Conservation (phyloP, 2,329 filamentous ascomycete genomes). For the Keithomyces neogunnii region DNA sequence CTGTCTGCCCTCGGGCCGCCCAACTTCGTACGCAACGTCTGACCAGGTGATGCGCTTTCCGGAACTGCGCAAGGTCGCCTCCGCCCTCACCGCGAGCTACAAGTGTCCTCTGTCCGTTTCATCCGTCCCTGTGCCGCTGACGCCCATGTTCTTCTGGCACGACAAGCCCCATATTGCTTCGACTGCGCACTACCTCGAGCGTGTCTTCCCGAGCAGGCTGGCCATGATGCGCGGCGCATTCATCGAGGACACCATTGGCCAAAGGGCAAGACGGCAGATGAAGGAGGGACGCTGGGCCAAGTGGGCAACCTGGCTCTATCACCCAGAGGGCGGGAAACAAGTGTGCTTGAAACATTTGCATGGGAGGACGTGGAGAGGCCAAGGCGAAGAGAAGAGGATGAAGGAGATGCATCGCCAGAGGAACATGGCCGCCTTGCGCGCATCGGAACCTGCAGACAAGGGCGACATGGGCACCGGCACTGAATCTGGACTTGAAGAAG, state of each 20-base stretch:
- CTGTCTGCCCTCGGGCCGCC: conserved; percentile 42
- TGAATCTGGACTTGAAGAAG: not conserved
- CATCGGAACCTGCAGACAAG: not conserved
- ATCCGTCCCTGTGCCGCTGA: conserved; percentile 31
- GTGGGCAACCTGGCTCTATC: conserved; percentile 50
- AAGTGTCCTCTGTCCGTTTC: not conserved
- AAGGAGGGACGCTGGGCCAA: conserved; percentile 41
- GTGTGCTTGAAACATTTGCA: conserved; percentile 42
- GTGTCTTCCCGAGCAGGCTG: conserved; percentile 40
- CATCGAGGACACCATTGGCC: conserved; percentile 48
- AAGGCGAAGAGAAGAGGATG: conserved; percentile 8
- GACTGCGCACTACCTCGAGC: conserved; percentile 37
- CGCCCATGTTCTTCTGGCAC: conserved; percentile 51
- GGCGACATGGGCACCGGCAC: not conserved
- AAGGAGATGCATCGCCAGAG: not conserved
- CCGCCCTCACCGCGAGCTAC: conserved; percentile 33
- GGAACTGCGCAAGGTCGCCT: conserved; percentile 31
- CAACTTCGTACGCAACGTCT: conserved; percentile 41
- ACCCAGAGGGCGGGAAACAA: conserved; percentile 35
- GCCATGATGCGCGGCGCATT: conserved; percentile 44
- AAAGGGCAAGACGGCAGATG: conserved; percentile 47
- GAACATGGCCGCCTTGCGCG: not conserved
- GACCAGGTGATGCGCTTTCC: conserved; percentile 36
- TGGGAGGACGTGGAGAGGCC: conserved; percentile 41
- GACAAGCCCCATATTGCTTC: conserved; percentile 47